Base-by-base conservation (phyloP, 2,329 filamentous ascomycete species). In the Boeremia lycopersici region DNA sequence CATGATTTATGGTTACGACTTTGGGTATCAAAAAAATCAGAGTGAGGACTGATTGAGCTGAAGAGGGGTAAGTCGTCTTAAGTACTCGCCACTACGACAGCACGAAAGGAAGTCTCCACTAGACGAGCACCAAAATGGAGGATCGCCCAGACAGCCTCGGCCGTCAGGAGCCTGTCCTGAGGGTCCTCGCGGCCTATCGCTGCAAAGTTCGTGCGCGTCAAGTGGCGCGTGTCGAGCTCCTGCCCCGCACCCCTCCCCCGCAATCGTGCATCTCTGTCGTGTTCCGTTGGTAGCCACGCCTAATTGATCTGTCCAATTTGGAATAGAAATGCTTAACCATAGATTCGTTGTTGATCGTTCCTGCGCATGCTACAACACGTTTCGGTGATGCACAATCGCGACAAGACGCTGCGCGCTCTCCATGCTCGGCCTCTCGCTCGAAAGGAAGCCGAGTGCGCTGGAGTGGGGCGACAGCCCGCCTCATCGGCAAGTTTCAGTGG, bases 181-280 rank as follows among this genome's bases (percentile, higher is more conserved):
- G 57, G 53, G 48, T 47, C 45, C 40, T 40, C 13, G 57, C 56
- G 54, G 57, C 64, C 67, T 66, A 66, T 71, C 54, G 68, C 54
- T 45, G 34, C 48, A 43, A 25, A 29, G 43, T 23, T 52, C 53
- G 49, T 38, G 57, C 50, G 53, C 33, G 36, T 56, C 52, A 43
- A 58, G 64, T 64, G 67, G 62, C 60, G 63, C 53, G 60, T 62
- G 56, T 58, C 48, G 34, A 60, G 59, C 47, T 57, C 33, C 31
- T 68, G 66, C 69, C 69, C 69, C 69, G 65, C 69, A 72, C 69
- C 69, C 70, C 68, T 72, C 64, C 70, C 70, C 70, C 70, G 65
- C 70, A 71, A 55, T 59, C 13, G 34, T 48, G 39, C 45, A 15
- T 54, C 43, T 35, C 49, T 29, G 48, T 58, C 45, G 40, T 51